Conservation (phyloP, 2,329 filamentous ascomycete genomes). For the Phyllosticta citribraziliensis region DNA sequence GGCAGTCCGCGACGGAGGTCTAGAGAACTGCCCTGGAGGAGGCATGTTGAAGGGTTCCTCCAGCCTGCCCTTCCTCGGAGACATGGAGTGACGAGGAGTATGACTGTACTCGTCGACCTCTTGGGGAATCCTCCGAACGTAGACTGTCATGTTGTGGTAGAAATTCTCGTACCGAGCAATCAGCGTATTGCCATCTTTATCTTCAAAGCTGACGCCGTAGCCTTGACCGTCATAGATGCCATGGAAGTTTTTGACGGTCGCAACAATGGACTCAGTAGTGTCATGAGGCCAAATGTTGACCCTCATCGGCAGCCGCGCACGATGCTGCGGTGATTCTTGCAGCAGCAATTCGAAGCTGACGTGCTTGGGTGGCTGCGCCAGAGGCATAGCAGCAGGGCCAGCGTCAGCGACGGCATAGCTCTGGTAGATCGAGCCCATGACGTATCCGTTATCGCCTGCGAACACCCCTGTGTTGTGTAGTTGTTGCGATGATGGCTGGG, state of each 20-base stretch:
- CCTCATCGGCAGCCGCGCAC: constrained; percentile 70
- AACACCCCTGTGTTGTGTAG: background rate
- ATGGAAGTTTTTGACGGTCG: constrained; percentile 98
- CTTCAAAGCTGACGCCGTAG: constrained; percentile 86
- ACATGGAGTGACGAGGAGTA: constrained; percentile 39
- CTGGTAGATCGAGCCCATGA: constrained; percentile 7
- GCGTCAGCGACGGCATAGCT: background rate
- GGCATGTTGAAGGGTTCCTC: constrained; percentile 57
- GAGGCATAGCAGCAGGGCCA: background rate
- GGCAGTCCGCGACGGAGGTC: constrained; percentile 61
- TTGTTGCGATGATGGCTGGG: constrained; percentile 1
- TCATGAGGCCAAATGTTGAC: constrained; percentile 93
- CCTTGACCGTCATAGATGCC: constrained; percentile 63
- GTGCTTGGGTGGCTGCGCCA: constrained; percentile 44
- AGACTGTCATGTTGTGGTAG: constrained; percentile 81
- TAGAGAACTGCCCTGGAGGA: constrained; percentile 52
- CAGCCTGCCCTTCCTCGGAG: constrained; percentile 47
- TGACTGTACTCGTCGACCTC: constrained; percentile 37
- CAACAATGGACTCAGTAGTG: constrained; percentile 94
- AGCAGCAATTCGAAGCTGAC: constrained; percentile 72
- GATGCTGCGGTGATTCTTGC: constrained; percentile 55
- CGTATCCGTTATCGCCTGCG: background rate
- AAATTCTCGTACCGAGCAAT: constrained; percentile 98
- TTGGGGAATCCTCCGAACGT: constrained; percentile 69
- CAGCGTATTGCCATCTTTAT: constrained; percentile 76